Evolutionary conservation across 306 rosid genomes (phyloP).

Genomic region (Malus fusca): DNA sequence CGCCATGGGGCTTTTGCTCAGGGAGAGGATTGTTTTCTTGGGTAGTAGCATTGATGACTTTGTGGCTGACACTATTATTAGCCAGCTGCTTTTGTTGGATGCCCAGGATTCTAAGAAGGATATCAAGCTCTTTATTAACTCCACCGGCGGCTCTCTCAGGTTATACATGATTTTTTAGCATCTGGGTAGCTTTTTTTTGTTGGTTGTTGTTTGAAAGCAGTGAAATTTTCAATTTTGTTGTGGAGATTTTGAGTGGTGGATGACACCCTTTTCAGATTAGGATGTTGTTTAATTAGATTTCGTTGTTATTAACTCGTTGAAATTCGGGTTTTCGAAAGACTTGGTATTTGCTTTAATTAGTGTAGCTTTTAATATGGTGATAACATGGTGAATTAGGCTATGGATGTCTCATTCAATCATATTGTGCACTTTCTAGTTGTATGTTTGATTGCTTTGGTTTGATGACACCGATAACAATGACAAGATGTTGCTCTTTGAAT

Average conservation of each 20-base stretch:
- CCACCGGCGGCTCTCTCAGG: conserved; percentile 93
- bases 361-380: neutral
- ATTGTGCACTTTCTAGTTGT: neutral
- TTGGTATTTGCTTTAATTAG: neutral
- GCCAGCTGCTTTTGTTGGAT: conserved; percentile 82
- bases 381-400: neutral
- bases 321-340: neutral
- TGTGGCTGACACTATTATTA: conserved; percentile 78
- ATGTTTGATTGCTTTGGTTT: neutral
- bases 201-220: neutral
- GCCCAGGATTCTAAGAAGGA: conserved; percentile 78
- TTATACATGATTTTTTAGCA: neutral
- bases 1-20: conserved; percentile 73
- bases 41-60: conserved; percentile 76
- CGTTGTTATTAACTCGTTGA: neutral
- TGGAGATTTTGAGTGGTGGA: neutral
- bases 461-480: neutral
- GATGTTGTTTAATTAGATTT: neutral
- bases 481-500: neutral
- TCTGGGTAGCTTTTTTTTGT: conserved; percentile 1
- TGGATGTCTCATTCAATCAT: neutral
- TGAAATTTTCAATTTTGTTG: neutral
- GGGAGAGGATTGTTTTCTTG: conserved; percentile 90
- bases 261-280: neutral
- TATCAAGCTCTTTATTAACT: conserved; percentile 80